Evolutionary conservation across 371 early-diverging fungal genomes (phyloP).

Genomic region (Mortierella sp.): DNA sequence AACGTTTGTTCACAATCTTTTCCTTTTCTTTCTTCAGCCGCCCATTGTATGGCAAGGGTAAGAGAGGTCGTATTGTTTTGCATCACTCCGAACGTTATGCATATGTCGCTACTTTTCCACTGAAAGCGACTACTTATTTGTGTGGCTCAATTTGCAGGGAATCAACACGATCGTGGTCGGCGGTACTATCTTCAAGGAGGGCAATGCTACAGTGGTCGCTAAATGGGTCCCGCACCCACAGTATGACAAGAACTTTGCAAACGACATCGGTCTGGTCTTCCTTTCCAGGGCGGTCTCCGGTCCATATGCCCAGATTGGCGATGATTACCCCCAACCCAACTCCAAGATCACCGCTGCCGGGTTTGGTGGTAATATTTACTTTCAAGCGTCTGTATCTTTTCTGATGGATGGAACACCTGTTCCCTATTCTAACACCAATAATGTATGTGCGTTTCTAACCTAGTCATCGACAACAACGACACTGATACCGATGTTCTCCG

Average conservation of each 20-base stretch:
- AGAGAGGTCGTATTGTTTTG: too few species aligned
- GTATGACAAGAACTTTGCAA: not conserved
- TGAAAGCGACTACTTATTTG: too few species aligned
- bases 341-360: not conserved
- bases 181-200: not conserved
- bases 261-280: slow-evolving; percentile 7
- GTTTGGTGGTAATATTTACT: not conserved
- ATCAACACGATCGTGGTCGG: not conserved
- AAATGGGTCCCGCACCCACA: not conserved
- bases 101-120: too few species aligned
- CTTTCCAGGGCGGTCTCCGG: not conserved
- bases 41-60: not conserved
- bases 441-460: not conserved
- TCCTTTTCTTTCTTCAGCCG: not conserved
- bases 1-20: too few species aligned
- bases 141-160: not conserved
- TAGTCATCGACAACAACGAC: not conserved
- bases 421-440: too few species aligned
- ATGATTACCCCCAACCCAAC: not conserved
- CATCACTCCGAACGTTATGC: too few species aligned
- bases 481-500: not conserved
- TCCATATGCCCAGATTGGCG: not conserved
- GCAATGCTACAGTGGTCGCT: not conserved
- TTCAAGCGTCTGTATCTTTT: too few species aligned
- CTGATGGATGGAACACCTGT: too few species aligned